Conservation (phyloP, 2,329 filamentous ascomycete genomes). For the Claviceps pazoutovae region DNA sequence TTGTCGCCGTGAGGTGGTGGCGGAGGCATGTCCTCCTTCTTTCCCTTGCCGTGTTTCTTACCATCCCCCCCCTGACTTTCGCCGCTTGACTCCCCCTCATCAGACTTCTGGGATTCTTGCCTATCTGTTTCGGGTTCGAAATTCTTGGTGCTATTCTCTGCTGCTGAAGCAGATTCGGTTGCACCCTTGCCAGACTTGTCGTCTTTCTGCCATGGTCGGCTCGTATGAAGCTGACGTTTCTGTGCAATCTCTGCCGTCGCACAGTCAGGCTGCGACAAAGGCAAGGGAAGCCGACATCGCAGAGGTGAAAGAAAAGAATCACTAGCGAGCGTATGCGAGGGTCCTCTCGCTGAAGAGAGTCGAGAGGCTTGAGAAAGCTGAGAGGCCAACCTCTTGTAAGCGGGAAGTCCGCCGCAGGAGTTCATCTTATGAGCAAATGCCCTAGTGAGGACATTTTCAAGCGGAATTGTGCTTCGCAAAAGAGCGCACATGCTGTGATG, state of each 20-base stretch:
- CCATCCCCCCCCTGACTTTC: slow-evolving; percentile 23
- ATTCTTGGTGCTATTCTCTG: slow-evolving; percentile 21
- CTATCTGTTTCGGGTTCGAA: slow-evolving; percentile 25
- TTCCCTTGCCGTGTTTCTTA: slow-evolving; percentile 34
- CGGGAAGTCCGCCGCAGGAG: slow-evolving; percentile 30
- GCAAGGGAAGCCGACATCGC: slow-evolving; percentile 29
- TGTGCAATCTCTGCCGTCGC: slow-evolving; percentile 18
- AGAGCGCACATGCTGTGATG: slow-evolving; percentile 31
- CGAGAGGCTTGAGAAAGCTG: slow-evolving; percentile 17
- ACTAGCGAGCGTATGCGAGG: slow-evolving; percentile 14
- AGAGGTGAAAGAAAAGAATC: slow-evolving; percentile 23
- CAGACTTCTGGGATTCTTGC: slow-evolving; percentile 29
- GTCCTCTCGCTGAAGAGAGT: slow-evolving; percentile 14
- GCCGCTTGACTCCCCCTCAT: slow-evolving; percentile 27
- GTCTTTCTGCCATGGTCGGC: slow-evolving; percentile 16
- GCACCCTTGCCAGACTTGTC: slow-evolving; percentile 19
- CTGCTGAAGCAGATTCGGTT: slow-evolving; percentile 8
- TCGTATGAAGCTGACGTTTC: slow-evolving; percentile 20
- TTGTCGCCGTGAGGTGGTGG: slow-evolving; percentile 97
- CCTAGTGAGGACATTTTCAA: slow-evolving; percentile 28
- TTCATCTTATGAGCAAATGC: slow-evolving; percentile 22
- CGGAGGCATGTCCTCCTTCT: slow-evolving; percentile 59
- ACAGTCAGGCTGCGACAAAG: slow-evolving; percentile 17
- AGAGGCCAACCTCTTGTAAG: slow-evolving; percentile 33
- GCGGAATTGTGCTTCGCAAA: slow-evolving; percentile 27